Evolutionary conservation across 2,329 filamentous ascomycete genomes (phyloP).

Genomic region (Coleophoma cylindrospora): DNA sequence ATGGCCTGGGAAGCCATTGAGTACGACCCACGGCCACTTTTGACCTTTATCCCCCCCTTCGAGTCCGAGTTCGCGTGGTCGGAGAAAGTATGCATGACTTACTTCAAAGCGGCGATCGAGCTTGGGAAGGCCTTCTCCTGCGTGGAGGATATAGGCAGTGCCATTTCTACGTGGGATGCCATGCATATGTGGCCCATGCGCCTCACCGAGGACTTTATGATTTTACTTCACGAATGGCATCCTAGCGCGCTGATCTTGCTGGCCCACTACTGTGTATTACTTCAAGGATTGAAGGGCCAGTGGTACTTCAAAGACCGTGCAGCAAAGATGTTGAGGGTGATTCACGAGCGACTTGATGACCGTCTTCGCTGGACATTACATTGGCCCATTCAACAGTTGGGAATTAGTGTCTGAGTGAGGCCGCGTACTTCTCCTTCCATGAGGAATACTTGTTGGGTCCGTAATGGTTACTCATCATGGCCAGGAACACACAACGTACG

Average conservation of each 20-base stretch:
- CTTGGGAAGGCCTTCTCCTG: constrained; percentile 9
- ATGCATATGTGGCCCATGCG: constrained; percentile 13
- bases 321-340: constrained; percentile 3
- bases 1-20: constrained; percentile 1
- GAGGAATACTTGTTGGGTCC: background rate
- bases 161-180: constrained; percentile 12
- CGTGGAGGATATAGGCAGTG: constrained; percentile 1
- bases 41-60: constrained; percentile 1
- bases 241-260: constrained; percentile 13
- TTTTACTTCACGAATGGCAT: constrained; percentile 6
- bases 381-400: background rate
- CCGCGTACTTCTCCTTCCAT: background rate
- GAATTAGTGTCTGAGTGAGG: background rate
- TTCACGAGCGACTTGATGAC: constrained; percentile 2
- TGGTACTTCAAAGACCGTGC: constrained; percentile 14
- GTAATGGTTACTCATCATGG: background rate
- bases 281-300: constrained; percentile 9
- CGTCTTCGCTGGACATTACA: constrained; percentile 3
- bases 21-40: background rate
- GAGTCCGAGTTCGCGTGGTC: constrained; percentile 3
- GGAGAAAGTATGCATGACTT: constrained; percentile 3
- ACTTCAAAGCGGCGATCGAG: constrained; percentile 7
- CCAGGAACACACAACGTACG: no score
- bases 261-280: constrained; percentile 16
- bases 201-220: constrained; percentile 8